Percentiles rank a stretch among this genome's conserved stretches.
Evolutionary conservation across 2,329 filamentous ascomycete species (phyloP).

Genomic region (Sclerotinia spermophila): DNA sequence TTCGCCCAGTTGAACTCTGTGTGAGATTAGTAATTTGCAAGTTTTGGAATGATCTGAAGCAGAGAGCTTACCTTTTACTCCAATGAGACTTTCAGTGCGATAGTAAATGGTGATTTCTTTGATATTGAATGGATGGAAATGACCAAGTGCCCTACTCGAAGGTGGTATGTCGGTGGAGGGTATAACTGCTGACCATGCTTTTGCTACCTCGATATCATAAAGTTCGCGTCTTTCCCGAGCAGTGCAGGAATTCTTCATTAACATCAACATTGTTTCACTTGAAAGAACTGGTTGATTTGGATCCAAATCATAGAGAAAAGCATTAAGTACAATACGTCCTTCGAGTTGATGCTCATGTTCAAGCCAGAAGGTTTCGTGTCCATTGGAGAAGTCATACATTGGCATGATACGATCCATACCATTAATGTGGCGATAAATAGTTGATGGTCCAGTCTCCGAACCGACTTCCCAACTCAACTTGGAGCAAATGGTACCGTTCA

Average conservation of each 20-base stretch:
- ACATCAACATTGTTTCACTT: neutral
- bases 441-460: neutral
- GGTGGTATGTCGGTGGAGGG: neutral
- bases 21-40: neutral
- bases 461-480: neutral
- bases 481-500: neutral
- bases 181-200: neutral
- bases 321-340: neutral
- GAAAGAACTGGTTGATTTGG: neutral
- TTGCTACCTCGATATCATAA: neutral
- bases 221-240: neutral
- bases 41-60: too few species aligned
- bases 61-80: neutral
- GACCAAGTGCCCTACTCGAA: neutral
- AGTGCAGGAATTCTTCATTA: neutral
- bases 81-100: neutral
- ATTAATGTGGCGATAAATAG: neutral
- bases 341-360: neutral
- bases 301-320: constrained; percentile 7
- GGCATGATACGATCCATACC: neutral
- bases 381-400: neutral
- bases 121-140: neutral
- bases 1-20: neutral
- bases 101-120: neutral
- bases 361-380: neutral